Conservation (phyloP, 345 rosid species). For the Cardamine chenopodiifolia region DNA sequence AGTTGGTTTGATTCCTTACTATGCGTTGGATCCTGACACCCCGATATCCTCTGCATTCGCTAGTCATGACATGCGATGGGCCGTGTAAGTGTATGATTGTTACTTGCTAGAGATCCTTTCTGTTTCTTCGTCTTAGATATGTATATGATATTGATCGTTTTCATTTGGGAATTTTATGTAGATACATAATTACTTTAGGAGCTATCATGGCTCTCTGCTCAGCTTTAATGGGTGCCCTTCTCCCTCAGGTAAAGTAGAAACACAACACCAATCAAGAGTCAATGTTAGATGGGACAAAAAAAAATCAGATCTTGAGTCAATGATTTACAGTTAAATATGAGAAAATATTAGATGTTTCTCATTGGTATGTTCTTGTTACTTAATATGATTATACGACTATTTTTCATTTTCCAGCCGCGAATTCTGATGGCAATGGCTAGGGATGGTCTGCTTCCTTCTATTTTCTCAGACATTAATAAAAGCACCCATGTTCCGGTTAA, state of each 20-base stretch:
- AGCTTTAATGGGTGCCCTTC: slow-evolving; percentile 89
- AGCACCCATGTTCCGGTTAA: slow-evolving; percentile 79
- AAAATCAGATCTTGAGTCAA: neutral
- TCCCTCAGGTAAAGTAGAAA: slow-evolving; percentile 79
- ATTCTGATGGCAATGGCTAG: slow-evolving; percentile 95
- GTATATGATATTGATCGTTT: neutral
- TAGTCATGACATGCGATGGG: slow-evolving; percentile 93
- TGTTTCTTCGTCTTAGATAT: neutral
- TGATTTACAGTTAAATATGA: neutral
- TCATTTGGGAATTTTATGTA: slow-evolving; percentile 43
- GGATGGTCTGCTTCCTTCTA: slow-evolving; percentile 84
- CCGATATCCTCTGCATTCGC: slow-evolving; percentile 97
- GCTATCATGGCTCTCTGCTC: slow-evolving; percentile 96
- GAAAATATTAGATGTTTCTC: neutral
- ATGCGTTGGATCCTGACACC: slow-evolving; percentile 95
- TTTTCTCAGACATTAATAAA: slow-evolving; percentile 76
- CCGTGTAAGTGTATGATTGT: slow-evolving; percentile 66
- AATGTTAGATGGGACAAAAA: neutral
- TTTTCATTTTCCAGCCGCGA: slow-evolving; percentile 61
- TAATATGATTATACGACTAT: neutral
- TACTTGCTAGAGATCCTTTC: neutral
- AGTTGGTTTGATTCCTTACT: slow-evolving; percentile 95
- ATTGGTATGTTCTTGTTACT: slow-evolving; percentile 2
- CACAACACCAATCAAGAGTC: neutral
- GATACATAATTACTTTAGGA: slow-evolving; percentile 82